Percentiles rank a stretch among this genome's conserved stretches.
phyloP scores from a whole-genome alignment of 2,329 filamentous ascomycete species.

The Pseudohalonectria lignicola region DNA sequence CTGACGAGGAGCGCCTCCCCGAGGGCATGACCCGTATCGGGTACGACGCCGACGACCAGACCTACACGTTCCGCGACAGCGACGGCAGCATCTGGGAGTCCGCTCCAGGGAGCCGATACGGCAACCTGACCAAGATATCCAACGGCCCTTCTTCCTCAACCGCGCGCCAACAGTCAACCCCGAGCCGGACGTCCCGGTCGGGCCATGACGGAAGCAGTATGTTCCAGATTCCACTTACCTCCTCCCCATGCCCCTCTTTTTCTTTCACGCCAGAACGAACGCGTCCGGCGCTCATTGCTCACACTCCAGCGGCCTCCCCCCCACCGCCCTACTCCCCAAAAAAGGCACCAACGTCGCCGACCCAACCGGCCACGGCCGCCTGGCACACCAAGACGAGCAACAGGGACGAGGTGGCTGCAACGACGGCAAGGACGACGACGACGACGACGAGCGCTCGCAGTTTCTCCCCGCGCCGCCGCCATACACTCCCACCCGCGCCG shows the following conservation, averaged over 20 bases:
- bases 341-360: too few species aligned
- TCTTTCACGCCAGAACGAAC: too few species aligned
- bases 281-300: too few species aligned
- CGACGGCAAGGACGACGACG: background rate
- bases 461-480: background rate
- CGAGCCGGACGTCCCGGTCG: too few species aligned
- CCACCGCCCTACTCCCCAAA: too few species aligned
- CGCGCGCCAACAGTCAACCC: too few species aligned
- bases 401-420: background rate
- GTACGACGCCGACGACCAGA: slow-evolving; percentile 37
- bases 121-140: slow-evolving; percentile 28
- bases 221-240: too few species aligned
- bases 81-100: slow-evolving; percentile 33
- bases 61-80: slow-evolving; percentile 32
- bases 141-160: slow-evolving; percentile 10
- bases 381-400: too few species aligned
- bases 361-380: too few species aligned
- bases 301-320: too few species aligned
- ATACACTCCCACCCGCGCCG: slow-evolving; percentile 6
- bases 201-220: too few species aligned
- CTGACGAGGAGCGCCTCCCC: slow-evolving; percentile 33
- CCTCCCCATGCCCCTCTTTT: too few species aligned
- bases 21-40: slow-evolving; percentile 35
- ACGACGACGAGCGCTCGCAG: background rate
- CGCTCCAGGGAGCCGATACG: slow-evolving; percentile 31